Base-by-base conservation (phyloP, 768 basidiomycete genomes). In the Suillus tomentosus region DNA sequence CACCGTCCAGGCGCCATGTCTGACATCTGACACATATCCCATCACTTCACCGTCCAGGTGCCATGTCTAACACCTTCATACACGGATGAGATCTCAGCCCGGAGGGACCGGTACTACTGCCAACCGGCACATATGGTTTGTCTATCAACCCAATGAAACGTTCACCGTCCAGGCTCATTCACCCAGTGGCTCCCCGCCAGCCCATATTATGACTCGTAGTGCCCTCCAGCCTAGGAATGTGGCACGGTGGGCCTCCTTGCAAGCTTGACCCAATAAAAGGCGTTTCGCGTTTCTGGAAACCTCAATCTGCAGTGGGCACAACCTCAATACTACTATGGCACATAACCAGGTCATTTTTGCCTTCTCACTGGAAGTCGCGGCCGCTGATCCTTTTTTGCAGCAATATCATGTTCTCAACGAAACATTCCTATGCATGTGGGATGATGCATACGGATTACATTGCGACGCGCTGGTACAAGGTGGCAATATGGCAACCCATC, bases 401-500 rank as follows among this genome's bases (percentile, higher is more conserved):
- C 3, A 0, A 6, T 22, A 8, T 6, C 54, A 56, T 37, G 17
- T 3, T 27, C 8, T 14, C 3, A 36, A 3, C 11, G 54, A 56
- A 7, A 0, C 3, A 8, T 56, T 57, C 3, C 22, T 10, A 3
- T 57, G 56, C 0, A 4, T 17, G 22, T 39, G 56, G 37, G 22
- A 5, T 24, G 37, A 3, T 24, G 37, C 1, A 15, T 24, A 15
- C 10, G 56, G 56, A 15, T 10, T 24, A 5, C 56, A 3, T 22
- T 57, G 56, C 22, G 17, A 24, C 10, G 37, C 17, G 14, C 24
- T 39, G 37, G 5, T 57, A 24, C 2, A 0, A 17, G 37, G 56
- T 2, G 22, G 10, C 2, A 57, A 61, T 0, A 67, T 69, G 36
- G 6, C 74, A 13, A 65, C 65, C 0, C 74, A 75, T 60, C 60